Conservation (phyloP, 1,139 yeast genomes). For the Yamadazyma triangularis region DNA sequence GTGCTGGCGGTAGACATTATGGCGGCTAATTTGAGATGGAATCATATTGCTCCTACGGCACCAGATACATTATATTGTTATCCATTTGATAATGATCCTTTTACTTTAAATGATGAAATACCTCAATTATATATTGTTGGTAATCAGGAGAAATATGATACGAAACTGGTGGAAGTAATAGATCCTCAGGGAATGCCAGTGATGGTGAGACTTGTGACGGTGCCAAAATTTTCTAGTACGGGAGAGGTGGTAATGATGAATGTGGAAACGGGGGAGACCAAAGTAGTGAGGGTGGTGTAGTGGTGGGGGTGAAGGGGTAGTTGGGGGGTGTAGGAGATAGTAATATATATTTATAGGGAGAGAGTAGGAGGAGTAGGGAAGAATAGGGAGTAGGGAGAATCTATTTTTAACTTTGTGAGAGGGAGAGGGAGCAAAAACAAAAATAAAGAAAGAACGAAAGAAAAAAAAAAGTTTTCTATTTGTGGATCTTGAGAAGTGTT, state of each 20-base stretch:
- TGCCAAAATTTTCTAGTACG: slow-evolving; percentile 66
- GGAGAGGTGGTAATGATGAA: slow-evolving; percentile 71
- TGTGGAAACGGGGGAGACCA: slow-evolving; percentile 49
- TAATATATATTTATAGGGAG: too few relatives aligned
- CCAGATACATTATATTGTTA: slow-evolving; percentile 94
- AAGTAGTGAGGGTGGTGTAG: too few relatives aligned
- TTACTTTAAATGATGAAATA: slow-evolving; percentile 57
- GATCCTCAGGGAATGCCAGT: slow-evolving; percentile 11
- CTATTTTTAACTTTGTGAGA: too few relatives aligned
- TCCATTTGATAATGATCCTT: slow-evolving; percentile 88
- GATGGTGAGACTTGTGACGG: slow-evolving; percentile 50
- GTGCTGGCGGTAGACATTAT: slow-evolving; percentile 42
- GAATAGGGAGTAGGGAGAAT: too few relatives aligned
- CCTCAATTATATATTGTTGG: slow-evolving; percentile 90
- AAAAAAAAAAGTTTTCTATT: too few relatives aligned
- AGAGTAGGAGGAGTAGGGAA: too few relatives aligned
- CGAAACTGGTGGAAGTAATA: slow-evolving; percentile 25
- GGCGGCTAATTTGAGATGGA: slow-evolving; percentile 75
- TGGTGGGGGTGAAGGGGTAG: too few relatives aligned
- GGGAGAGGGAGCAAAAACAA: too few relatives aligned
- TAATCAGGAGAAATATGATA: slow-evolving; percentile 62
- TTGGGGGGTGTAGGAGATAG: too few relatives aligned
- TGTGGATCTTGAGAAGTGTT: too few relatives aligned
- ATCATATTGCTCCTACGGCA: slow-evolving; percentile 87
- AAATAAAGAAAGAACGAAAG: too few relatives aligned